Evolutionary conservation across 306 rosid species (phyloP), one percentile per base, ranked within the genome.

Genomic region (Quercus rubra): DNA sequence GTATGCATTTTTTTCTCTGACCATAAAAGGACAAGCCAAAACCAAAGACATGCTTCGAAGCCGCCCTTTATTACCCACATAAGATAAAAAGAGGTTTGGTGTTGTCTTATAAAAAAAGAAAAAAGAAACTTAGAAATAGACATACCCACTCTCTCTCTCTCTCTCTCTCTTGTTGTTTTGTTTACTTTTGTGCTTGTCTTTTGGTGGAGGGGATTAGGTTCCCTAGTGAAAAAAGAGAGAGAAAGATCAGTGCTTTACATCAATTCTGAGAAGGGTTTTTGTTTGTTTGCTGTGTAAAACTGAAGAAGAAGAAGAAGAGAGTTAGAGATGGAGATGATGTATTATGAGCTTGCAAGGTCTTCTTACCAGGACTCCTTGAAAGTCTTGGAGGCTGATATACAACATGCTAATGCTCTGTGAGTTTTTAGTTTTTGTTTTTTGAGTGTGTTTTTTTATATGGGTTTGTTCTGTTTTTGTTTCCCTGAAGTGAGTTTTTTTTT

Each of bases 331-430:
- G 94, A 87, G 67, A 83, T 86, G 85, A 89, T 89, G 86, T 86
- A 86, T 20, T 95, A 91, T 86, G 94, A 87, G 70, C 87, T 92
- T 74, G 90, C 85, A 13, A 80, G 95, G 71, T 82, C 91, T 59
- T 92, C 99, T 75, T 89, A 79, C 64, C 93, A 88, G 71, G 98
- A 95, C 79, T 90, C 93, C 9, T 77, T 96, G 80, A 81, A 89
- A 86, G 85, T 84, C 18, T 85, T 96, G 23, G 98, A 96, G 74
- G 98, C 94, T 82, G 99, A 96, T 87, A 90, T 96, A 41, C 96
- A 90, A 67, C 92, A 91, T 77, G 99, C 99, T 18, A 96, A 96
- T 90, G 80, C 96, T 84, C 81, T 96, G 99, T 96, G 61, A 89
- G 94, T 88, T 10, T 30, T 33, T 55, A 2, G 4, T 27, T 54